These are phyloP conservation scores for Pholiota adiposa DNA, from an alignment of 1,284 basidiomycete species.

Conservation along the genomic window DNA sequence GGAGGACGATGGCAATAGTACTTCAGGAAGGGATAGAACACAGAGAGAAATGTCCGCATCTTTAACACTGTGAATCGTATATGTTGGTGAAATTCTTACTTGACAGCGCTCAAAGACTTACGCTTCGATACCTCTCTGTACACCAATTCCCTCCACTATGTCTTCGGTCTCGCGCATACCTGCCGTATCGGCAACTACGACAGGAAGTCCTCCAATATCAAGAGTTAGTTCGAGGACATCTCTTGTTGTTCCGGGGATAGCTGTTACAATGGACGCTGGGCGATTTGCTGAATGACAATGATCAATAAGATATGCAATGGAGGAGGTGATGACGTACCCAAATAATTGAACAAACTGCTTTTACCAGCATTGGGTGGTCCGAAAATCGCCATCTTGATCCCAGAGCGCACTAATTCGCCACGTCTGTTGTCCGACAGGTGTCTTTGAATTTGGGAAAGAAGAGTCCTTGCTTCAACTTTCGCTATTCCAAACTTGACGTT, in stretches of 20 bases:
- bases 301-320: neutral
- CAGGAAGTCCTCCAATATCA: slow-evolving; percentile 85
- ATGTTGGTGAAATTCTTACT: neutral
- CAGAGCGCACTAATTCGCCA: slow-evolving; percentile 84
- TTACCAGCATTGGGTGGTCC: slow-evolving; percentile 92
- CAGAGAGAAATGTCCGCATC: slow-evolving; percentile 76
- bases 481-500: slow-evolving; percentile 39
- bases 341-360: slow-evolving; percentile 81
- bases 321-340: slow-evolving; percentile 52
- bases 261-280: slow-evolving; percentile 88
- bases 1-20: slow-evolving; percentile 22
- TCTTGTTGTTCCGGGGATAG: slow-evolving; percentile 85
- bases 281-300: slow-evolving; percentile 61
- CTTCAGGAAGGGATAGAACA: slow-evolving; percentile 71
- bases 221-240: slow-evolving; percentile 84
- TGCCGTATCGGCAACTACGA: slow-evolving; percentile 84
- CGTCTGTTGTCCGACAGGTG: slow-evolving; percentile 72
- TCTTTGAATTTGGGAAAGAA: slow-evolving; percentile 53
- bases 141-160: slow-evolving; percentile 81
- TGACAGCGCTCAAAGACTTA: slow-evolving; percentile 38
- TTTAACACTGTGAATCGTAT: slow-evolving; percentile 50
- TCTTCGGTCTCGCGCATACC: slow-evolving; percentile 77
- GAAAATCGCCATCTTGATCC: slow-evolving; percentile 83
- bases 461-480: slow-evolving; percentile 44
- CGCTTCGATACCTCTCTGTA: slow-evolving; percentile 72